Evolutionary conservation across 805 yeast genomes (phyloP), one percentile per base, ranked within the genome.

Genomic region (Starmerella lactis-condensi): DNA sequence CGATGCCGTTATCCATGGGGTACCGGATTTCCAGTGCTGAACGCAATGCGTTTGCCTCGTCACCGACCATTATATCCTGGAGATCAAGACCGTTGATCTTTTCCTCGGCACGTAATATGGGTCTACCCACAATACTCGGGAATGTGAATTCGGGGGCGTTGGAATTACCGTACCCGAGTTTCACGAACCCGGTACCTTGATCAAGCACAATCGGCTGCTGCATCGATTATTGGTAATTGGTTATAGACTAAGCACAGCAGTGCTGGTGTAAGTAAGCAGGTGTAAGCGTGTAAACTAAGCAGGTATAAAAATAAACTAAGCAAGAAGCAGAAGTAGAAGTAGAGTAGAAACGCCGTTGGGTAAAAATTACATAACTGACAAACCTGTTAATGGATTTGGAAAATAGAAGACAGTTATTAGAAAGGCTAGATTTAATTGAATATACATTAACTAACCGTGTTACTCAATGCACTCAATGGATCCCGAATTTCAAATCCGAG

Each of bases 1-100:
- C 85, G 47, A 89, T 79, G 48, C 98, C 98, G 53, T 89, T 89
- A 57, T 89, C 98, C 96, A 89, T 83, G 9, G 98, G 98, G 50
- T 89, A 89, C n/a, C 83, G 72, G 35, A 89, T 70, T 57, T 89
- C 93, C 37, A 89, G 64, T 42, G 83, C 69, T 2, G 93, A 74
- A 47, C 98, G 70, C 22, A 78, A 92, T 17, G 76, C 76, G 42
- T 78, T 69, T 29, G 98, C 98, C 51, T 89, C 96, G 43, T 73
- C 75, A 41, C 98, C 98, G 48, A 94, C 83, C 98, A 89, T 89
- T 46, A 89, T 79, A 52, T 89, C 98, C 51, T 76, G 79, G 50
- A 89, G 74, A 47, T 78, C 89, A 24, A 73, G 63, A 39, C 68
- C 65, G 22, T 73, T 75, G 26, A 72, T 63, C 45, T 91, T 68